Base-by-base conservation (phyloP, 805 yeast genomes). In the Wickerhamomyces bovis region DNA sequence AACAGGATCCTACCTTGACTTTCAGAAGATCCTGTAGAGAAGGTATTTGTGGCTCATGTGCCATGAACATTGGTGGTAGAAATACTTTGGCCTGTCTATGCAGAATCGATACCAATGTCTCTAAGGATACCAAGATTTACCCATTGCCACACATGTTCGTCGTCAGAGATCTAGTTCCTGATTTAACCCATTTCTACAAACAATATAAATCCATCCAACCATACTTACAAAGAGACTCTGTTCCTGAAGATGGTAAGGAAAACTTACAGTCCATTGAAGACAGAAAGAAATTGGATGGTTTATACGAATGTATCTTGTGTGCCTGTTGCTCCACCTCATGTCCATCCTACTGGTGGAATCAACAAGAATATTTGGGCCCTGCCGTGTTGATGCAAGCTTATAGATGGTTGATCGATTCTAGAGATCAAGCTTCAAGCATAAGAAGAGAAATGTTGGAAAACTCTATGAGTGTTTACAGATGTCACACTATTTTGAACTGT, bases 271-370 rank as follows among this genome's bases (percentile, higher is more conserved):
- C 88, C 58, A 78, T 88, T 54, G 95, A 76, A 55, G 99, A 94
- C 74, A 84, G 99, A 72, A 88, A 85, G 71, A 94, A 94, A 73
- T 78, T 92, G 64, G 98, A 94, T 68, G 99, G 99, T 47, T 73
- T 94, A 57, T 92, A 92, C 73, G 98, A 92, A 73, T 92, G 99
- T 77, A 92, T 92, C 62, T 75, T 92, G 65, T 92, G 99, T 75
- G 99, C 99, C 11, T 90, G 99, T 73, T 92, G 99, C 72, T 90
- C 97, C 31, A 94, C 99, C 44, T 83, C 98, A 18, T 94, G 99
- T 76, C 99, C 99, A 45, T 90, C 98, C 3, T 94, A 94, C 79
- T 94, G 99, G 99, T 94, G 99, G 99, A 94, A 94, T 74, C 96
- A 89, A 74, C 96, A 90, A 72, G 95, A 94, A 76, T 94, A 94